Evolutionary conservation across 495 filamentous ascomycete species (phyloP), one percentile per base, ranked within the genome.

Genomic region (Mycothermus thermophilus): DNA sequence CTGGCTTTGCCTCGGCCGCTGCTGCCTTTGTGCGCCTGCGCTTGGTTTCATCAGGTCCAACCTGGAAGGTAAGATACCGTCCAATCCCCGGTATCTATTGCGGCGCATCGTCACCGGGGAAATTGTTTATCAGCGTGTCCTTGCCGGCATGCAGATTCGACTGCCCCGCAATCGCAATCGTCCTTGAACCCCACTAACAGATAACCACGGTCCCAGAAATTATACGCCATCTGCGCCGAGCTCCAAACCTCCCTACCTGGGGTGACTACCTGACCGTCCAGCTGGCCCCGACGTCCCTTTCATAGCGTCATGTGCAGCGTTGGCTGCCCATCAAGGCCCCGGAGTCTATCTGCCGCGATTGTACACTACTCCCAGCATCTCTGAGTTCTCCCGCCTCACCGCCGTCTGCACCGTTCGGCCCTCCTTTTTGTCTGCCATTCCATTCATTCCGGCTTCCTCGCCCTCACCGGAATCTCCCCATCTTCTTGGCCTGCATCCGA

Each of bases 131-230:
- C 48, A 37, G 27, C 28, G 15, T 26, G 32, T 40, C 44, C 17
- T 36, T n/a, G n/a, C n/a, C n/a, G 42, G 37, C 38, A 32, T 38
- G 34, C 40, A 30, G 30, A 13, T n/a, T n/a, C n/a, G n/a, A n/a
- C 30, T 48, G 44, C 48, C 48, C 48, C 48, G 44, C 48, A 48
- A 35, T 43, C 48, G 44, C 48, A 48, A 35, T 43, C 41, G 30
- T 24, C 32, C 30, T 41, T 18, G 40, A 47, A 50, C 52, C 52
- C 52, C 52, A 50, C 52, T 50, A 50, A 52, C 47, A 53, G 50
- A 55, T 55, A 55, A 52, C 44, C 47, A 35, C 30, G 42, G 35
- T n/a, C n/a, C 41, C 26, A 43, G 41, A 11, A 41, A 35, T 35
- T 35, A 52, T 43, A 47, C 50, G 43, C 40, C 46, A 42, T 46